These are phyloP conservation scores for Lactifluus subvellereus DNA, from an alignment of 768 basidiomycete species.

Conservation along the genomic window DNA sequence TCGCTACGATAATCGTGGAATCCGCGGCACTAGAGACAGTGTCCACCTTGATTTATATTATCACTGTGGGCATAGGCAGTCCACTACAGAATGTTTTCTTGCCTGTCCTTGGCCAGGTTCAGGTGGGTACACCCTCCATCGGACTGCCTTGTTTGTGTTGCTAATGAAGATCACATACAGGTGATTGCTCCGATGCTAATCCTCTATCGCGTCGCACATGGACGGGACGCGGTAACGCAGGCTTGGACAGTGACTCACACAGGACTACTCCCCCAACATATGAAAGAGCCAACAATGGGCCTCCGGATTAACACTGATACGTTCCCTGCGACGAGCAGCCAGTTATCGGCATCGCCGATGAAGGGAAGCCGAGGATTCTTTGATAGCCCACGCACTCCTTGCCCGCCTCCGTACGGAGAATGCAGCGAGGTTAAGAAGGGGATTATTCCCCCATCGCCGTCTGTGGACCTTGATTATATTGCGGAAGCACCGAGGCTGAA, in stretches of 20 bases:
- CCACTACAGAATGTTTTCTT: constrained; percentile 21
- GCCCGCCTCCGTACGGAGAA: constrained; percentile 2
- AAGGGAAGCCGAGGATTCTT: constrained; percentile 1
- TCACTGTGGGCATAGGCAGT: constrained; percentile 20
- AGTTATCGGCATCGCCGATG: background rate
- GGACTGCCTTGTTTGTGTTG: too few relatives aligned
- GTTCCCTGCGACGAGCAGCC: background rate
- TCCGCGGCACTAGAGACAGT: constrained; percentile 21
- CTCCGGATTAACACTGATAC: background rate
- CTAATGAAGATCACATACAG: background rate
- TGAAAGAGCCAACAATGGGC: background rate
- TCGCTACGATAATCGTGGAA: constrained; percentile 15
- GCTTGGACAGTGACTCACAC: background rate
- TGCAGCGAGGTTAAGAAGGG: background rate
- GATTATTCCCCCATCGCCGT: constrained; percentile 6
- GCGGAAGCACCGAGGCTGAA: background rate
- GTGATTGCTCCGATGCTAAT: constrained; percentile 23
- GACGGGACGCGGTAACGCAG: constrained; percentile 5
- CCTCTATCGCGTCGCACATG: constrained; percentile 19
- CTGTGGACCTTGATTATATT: background rate
- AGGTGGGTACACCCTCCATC: constrained; percentile 5
- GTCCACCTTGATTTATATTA: constrained; percentile 18
- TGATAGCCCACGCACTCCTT: background rate
- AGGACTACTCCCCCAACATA: background rate
- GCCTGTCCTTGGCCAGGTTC: constrained; percentile 22